Conservation (phyloP, 2,329 filamentous ascomycete species). For the Alternaria arborescens region DNA sequence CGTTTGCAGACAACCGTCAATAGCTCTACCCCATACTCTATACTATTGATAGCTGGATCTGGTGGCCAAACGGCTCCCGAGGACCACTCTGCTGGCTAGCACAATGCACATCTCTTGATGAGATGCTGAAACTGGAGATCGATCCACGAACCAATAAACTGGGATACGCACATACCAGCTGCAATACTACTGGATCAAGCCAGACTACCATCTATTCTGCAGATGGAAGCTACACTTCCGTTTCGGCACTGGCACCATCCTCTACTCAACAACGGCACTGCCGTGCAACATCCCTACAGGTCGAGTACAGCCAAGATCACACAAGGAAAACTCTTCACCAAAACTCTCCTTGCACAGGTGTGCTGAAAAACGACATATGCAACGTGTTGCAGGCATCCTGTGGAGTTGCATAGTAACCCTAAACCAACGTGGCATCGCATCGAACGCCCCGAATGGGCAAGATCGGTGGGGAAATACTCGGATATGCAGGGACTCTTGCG, state of each 20-base stretch:
- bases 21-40: conserved; percentile 20
- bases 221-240: conserved; percentile 13
- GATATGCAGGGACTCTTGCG: conserved; percentile 22
- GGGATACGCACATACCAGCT: conserved; percentile 9
- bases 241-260: conserved; percentile 6
- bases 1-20: conserved; percentile 7
- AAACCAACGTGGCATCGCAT: conserved; percentile 27
- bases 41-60: conserved; percentile 24
- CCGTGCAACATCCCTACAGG: conserved; percentile 7
- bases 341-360: conserved; percentile 4
- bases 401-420: conserved; percentile 10
- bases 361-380: conserved; percentile 17
- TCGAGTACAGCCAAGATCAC: conserved; percentile 3
- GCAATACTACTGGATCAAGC: conserved; percentile 3
- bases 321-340: conserved; percentile 25
- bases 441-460: conserved; percentile 11
- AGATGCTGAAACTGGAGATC: conserved; percentile 22
- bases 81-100: conserved; percentile 18
- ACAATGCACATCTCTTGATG: conserved; percentile 6
- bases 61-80: conserved; percentile 27
- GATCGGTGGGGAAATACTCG: conserved; percentile 8
- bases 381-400: conserved; percentile 18
- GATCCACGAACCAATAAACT: conserved; percentile 15
- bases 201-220: conserved; percentile 12
- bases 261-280: conserved; percentile 2